Conservation (phyloP, 352 stramenopile genomes). For the Phytophthora meadii region DNA sequence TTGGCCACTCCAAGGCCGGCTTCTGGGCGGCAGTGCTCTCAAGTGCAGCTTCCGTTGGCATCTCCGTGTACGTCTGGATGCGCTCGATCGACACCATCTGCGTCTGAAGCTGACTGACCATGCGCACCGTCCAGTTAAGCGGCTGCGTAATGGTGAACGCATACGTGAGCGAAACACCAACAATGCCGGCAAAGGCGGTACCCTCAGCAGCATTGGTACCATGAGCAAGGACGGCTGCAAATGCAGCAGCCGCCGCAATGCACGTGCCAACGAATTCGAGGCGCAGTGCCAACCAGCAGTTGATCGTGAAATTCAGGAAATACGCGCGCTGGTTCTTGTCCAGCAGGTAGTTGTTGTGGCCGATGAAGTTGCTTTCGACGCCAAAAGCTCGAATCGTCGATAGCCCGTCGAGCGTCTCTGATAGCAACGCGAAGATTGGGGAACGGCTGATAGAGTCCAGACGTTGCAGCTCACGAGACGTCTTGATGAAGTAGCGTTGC, state of each 20-base stretch:
- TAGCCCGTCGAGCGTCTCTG: conserved; percentile 93
- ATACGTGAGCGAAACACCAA: too few relatives aligned
- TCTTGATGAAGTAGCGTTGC: conserved; percentile 83
- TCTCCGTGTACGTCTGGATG: background rate
- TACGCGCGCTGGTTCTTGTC: conserved; percentile 88
- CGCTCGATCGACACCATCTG: background rate
- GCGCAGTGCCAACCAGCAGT: conserved; percentile 41
- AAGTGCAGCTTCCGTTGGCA: background rate
- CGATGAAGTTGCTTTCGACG: too few relatives aligned
- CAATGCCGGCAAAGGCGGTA: too few relatives aligned
- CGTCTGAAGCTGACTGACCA: conserved; percentile 24
- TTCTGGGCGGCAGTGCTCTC: background rate
- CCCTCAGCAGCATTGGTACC: too few relatives aligned
- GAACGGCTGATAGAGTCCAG: conserved; percentile 90
- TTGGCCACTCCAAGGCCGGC: background rate
- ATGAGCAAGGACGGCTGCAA: too few relatives aligned
- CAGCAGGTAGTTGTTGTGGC: too few relatives aligned
- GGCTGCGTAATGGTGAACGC: too few relatives aligned
- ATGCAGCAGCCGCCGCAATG: too few relatives aligned
- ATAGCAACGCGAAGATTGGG: conserved; percentile 93
- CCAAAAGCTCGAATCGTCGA: conserved; percentile 88
- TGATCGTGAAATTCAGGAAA: conserved; percentile 77
- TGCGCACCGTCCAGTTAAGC: conserved; percentile 23
- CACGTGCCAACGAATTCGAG: conserved; percentile 25
- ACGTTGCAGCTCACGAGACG: conserved; percentile 91